Base-by-base conservation (phyloP, 257 asterid genomes). In the Nicotiana obtusifolia region DNA sequence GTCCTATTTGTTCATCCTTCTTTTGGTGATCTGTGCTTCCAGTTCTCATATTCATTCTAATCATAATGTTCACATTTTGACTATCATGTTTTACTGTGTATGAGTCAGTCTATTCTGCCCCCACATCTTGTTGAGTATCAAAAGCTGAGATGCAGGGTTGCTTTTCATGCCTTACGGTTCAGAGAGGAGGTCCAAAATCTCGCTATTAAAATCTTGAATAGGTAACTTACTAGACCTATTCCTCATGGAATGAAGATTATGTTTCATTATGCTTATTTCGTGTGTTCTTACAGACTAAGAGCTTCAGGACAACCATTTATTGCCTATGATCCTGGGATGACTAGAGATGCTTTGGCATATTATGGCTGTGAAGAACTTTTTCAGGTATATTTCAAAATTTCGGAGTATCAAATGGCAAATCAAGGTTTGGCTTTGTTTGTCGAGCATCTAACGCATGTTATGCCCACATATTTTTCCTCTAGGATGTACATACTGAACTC, bases 401-500 rank as follows among this genome's bases (percentile, higher is more conserved):
- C 73, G 81, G 66, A 71, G 52, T 54, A 22, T 76, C 75, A 79
- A 79, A 80, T 67, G 71, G 69, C 41, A 20, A 81, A 37, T 30
- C 37, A 35, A 65, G 49, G 19, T 60, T 20, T n/a, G 65, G 49
- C 37, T 53, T 83, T 68, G 35, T 71, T 82, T 82, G 61, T 26
- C 82, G 64, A 64, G 47, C 26, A 24, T 82, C 84, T 82, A 69
- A 81, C 44, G 4, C 61, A 69, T 81, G 71, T 79, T 86, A 1
- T 84, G 83, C 28, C 61, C 22, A 8, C 56, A 73, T 14, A 44
- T 81, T 80, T 67, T 84, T 76, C 81, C 84, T 84, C 79, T 80
- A 95, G 99, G 99, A 96, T 85, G 99, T 96, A 80, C 99, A 96
- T 87, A 96, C 99, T 35, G 99, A 96, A 86, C 99, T 96, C 82